phyloP scores from a whole-genome alignment of 768 basidiomycete genomes.

The Lactarius deliciosus region DNA sequence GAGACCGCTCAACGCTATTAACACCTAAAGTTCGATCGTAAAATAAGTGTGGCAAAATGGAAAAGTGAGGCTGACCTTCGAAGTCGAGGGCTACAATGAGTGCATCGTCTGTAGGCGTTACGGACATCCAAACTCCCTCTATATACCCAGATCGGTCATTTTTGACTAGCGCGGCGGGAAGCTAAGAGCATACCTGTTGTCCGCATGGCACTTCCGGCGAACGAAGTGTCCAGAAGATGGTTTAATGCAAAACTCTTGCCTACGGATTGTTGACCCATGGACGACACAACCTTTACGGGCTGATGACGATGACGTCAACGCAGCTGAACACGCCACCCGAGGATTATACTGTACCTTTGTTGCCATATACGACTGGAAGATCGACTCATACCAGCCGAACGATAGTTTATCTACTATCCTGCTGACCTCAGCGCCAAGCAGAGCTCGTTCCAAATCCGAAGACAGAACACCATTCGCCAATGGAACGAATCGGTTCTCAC shows the following conservation, averaged over 20 bases:
- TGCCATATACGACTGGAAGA: slow-evolving; percentile 63
- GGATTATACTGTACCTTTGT: slow-evolving; percentile 41
- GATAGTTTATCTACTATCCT: slow-evolving; percentile 55
- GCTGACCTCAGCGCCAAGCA: slow-evolving; percentile 59
- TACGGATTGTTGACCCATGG: slow-evolving; percentile 69
- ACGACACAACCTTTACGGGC: slow-evolving; percentile 65
- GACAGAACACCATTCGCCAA: slow-evolving; percentile 59
- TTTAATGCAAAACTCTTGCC: slow-evolving; percentile 62
- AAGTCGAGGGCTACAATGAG: slow-evolving; percentile 63
- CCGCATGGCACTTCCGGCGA: slow-evolving; percentile 63
- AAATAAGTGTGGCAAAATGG: neutral
- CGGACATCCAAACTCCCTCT: slow-evolving; percentile 68
- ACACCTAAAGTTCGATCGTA: slow-evolving; percentile 42
- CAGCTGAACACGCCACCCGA: neutral
- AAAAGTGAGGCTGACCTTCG: slow-evolving; percentile 45
- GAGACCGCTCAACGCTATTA: slow-evolving; percentile 60
- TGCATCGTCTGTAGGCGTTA: slow-evolving; percentile 54
- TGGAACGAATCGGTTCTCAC: slow-evolving; percentile 60
- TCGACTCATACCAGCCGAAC: slow-evolving; percentile 65
- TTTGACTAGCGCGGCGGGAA: slow-evolving; percentile 26
- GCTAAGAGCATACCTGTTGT: slow-evolving; percentile 54
- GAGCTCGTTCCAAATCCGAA: slow-evolving; percentile 46
- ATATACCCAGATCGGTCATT: slow-evolving; percentile 26
- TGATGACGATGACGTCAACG: slow-evolving; percentile 29
- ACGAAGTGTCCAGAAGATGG: slow-evolving; percentile 62